Base-by-base conservation (phyloP, 1,139 yeast species). In the Lodderomyces pseudojiufengensis region DNA sequence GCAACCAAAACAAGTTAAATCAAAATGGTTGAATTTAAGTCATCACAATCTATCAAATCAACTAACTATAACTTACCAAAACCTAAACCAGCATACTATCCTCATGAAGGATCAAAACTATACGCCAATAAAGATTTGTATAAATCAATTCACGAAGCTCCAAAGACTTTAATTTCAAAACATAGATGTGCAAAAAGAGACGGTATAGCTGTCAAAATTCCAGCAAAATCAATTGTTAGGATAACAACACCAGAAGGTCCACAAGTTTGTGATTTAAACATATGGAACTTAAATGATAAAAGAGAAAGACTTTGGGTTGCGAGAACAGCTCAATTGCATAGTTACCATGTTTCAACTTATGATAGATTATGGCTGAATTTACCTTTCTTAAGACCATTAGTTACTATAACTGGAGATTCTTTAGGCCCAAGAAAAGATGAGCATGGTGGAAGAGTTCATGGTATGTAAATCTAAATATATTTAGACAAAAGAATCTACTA, bases 241-340 rank as follows among this genome's bases (percentile, higher is more conserved):
- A 62, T 80, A 36, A 74, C 76, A 5, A 76, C 84, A 0, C 81
- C 84, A 2, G 78, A 79, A 45, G 85, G 85, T 2, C 82, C 85
- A 1, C 85, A 79, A 52, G 85, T 80, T 4, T 79, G 84, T 48
- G 85, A 80, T 49, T 67, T 79, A 54, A 79, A 80, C 55, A 70
- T 78, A 34, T 79, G 84, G 85, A 75, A 71, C 49, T 60, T 61
- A 29, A 66, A 74, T 46, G 77, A 78, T 50, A 83, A 80, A 12
- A 60, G 83, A 41, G 85, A 80, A 50, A 58, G 80, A 42, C 68
- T 79, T 51, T 80, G 85, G 85, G 85, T 85, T 9, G 73, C 84
- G 7, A 63, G 85, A 49, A 78, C 84, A 1, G 65, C 85, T 51
- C 85, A 79, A 53, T 59, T 80, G 41, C 84, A 80, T 45, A 70